phyloP scores from a whole-genome alignment of 2,329 filamentous ascomycete genomes.

The Aspergillus carbonarius region DNA sequence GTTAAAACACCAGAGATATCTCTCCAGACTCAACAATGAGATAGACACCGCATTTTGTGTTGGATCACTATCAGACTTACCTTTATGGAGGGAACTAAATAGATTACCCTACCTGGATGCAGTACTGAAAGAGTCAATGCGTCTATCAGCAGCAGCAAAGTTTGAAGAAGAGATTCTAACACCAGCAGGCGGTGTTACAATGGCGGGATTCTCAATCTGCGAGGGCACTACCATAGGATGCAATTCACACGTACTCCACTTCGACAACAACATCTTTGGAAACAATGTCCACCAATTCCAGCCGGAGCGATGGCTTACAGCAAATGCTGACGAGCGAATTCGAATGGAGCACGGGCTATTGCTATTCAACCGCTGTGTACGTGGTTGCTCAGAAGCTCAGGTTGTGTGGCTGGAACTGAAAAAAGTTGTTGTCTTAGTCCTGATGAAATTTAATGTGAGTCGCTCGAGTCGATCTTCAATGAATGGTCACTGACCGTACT shows the following conservation, averaged over 20 bases:
- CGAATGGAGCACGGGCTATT: conserved; percentile 15
- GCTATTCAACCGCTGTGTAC: not conserved
- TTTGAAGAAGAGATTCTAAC: not conserved
- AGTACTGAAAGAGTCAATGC: conserved; percentile 19
- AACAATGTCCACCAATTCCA: conserved; percentile 5
- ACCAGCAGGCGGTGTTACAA: not conserved
- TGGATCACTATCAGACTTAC: not conserved
- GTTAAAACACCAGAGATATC: not conserved
- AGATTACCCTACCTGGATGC: conserved; percentile 17
- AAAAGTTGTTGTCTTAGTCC: conserved; percentile 13
- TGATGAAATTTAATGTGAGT: conserved; percentile 18
- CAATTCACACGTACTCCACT: conserved; percentile 7
- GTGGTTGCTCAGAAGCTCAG: not conserved
- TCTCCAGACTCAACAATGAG: conserved; percentile 12
- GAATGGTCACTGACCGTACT: not conserved
- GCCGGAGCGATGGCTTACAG: conserved; percentile 18
- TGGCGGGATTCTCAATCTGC: conserved; percentile 1
- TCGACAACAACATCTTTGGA: conserved; percentile 10
- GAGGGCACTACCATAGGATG: conserved; percentile 8
- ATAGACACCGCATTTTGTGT: conserved; percentile 8
- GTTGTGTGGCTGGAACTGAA: conserved; percentile 17
- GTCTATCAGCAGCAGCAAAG: not conserved
- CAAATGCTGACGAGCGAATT: not conserved
- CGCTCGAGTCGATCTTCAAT: not conserved
- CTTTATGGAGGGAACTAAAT: conserved; percentile 9